Evolutionary conservation across 345 rosid genomes (phyloP).

Genomic region (Linum usitatissimum): DNA sequence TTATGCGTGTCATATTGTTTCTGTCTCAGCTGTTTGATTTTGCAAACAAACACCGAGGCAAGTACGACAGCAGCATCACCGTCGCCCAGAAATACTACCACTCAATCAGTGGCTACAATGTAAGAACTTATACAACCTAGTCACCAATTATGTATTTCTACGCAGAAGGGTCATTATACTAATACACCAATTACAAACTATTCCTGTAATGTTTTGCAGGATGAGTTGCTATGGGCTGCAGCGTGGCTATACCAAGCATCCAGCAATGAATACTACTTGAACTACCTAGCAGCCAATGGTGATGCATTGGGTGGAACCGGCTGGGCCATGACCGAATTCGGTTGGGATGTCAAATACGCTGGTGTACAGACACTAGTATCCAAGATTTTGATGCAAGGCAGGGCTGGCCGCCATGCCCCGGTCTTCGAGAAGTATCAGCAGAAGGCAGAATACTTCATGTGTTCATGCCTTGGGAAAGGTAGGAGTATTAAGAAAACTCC

Average conservation of each 20-base stretch:
- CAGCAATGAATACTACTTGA: conserved; percentile 54
- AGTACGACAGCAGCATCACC: conserved; percentile 83
- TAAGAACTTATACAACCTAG: conserved; percentile 16
- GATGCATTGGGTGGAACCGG: conserved; percentile 86
- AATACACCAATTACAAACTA: background rate
- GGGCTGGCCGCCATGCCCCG: conserved; percentile 51
- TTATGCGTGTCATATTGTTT: background rate
- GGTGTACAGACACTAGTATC: conserved; percentile 93
- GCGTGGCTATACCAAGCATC: conserved; percentile 94
- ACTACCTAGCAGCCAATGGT: conserved; percentile 76
- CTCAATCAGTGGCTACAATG: conserved; percentile 90
- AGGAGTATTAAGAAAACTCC: conserved; percentile 72
- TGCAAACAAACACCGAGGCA: conserved; percentile 95
- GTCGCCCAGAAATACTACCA: conserved; percentile 74
- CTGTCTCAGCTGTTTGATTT: conserved; percentile 70
- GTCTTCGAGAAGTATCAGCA: conserved; percentile 66
- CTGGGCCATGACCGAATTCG: conserved; percentile 87
- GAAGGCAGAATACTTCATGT: conserved; percentile 88
- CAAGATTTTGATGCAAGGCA: conserved; percentile 93
- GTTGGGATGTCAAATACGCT: conserved; percentile 98
- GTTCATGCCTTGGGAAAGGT: conserved; percentile 61
- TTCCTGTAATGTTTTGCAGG: conserved; percentile 30
- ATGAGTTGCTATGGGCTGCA: conserved; percentile 93
- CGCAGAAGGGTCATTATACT: too few relatives aligned
- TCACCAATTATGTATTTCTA: background rate